Conservation (phyloP, 495 filamentous ascomycete species). For the Neurospora sp. region DNA sequence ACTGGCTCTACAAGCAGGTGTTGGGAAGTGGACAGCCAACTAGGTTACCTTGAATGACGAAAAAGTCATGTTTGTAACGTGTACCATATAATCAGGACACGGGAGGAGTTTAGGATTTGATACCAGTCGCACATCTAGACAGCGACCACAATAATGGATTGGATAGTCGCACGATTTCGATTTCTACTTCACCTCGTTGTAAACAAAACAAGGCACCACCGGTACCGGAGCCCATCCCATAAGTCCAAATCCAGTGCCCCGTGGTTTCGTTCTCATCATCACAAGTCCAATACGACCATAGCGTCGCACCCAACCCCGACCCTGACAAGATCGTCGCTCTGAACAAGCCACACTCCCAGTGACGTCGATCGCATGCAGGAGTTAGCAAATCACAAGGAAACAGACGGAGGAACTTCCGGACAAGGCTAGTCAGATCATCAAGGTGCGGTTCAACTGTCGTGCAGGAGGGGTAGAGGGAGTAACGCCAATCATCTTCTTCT, state of each 20-base stretch:
- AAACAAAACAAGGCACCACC: background rate
- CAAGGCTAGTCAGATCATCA: background rate
- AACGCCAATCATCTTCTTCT: background rate
- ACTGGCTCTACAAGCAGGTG: slow-evolving; percentile 40
- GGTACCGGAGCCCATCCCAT: too few relatives aligned
- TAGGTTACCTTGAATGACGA: background rate
- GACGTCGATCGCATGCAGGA: background rate
- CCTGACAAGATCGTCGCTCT: background rate
- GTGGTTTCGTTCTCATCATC: background rate
- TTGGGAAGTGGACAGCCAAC: background rate
- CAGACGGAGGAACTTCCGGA: background rate
- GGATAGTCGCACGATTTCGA: background rate
- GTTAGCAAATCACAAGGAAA: background rate
- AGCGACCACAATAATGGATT: background rate
- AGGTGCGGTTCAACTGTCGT: background rate
- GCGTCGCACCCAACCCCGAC: background rate
- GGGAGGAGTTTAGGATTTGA: background rate
- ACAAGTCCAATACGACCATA: background rate
- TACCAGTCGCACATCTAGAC: background rate
- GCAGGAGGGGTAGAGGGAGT: background rate
- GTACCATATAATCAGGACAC: background rate
- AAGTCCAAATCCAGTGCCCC: too few relatives aligned
- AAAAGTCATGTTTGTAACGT: background rate
- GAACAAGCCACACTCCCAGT: background rate
- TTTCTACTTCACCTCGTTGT: background rate